Percentiles rank a stretch among this genome's conserved stretches.
These are phyloP conservation scores for Senecio squalidus DNA, from an alignment of 140 eudicot species.

Conservation along the genomic window DNA sequence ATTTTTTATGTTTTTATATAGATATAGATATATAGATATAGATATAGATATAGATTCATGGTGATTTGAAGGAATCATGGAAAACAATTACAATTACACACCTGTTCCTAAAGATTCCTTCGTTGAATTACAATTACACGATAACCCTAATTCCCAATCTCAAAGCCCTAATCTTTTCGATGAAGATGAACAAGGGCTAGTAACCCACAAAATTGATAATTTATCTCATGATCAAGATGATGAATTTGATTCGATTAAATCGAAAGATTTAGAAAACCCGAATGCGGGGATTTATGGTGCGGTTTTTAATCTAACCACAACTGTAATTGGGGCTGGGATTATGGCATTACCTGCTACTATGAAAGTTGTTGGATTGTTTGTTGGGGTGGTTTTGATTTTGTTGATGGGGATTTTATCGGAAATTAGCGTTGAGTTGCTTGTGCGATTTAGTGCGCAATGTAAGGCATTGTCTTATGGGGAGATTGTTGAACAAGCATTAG, in stretches of 20 bases:
- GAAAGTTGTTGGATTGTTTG: constrained; percentile 71
- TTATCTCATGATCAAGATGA: constrained; percentile 39
- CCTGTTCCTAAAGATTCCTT: constrained; percentile 37
- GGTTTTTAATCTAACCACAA: constrained; percentile 78
- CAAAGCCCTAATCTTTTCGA: constrained; percentile 18
- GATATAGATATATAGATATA: neutral
- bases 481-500: constrained; percentile 73
- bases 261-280: no score
- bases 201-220: constrained; percentile 16
- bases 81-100: constrained; percentile 37
- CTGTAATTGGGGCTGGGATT: no score
- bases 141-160: constrained; percentile 20
- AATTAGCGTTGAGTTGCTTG: constrained; percentile 66
- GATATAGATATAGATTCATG: constrained; percentile 9
- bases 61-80: constrained; percentile 33
- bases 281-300: constrained; percentile 67
- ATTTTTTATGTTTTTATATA: neutral
- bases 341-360: no score
- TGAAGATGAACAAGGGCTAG: constrained; percentile 30
- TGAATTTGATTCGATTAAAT: constrained; percentile 36
- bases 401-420: constrained; percentile 75
- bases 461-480: constrained; percentile 77
- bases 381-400: constrained; percentile 55
- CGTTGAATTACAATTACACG: constrained; percentile 44
- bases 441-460: constrained; percentile 64